Conservation (phyloP, 1,284 basidiomycete species). For the Rhodofomes roseus region DNA sequence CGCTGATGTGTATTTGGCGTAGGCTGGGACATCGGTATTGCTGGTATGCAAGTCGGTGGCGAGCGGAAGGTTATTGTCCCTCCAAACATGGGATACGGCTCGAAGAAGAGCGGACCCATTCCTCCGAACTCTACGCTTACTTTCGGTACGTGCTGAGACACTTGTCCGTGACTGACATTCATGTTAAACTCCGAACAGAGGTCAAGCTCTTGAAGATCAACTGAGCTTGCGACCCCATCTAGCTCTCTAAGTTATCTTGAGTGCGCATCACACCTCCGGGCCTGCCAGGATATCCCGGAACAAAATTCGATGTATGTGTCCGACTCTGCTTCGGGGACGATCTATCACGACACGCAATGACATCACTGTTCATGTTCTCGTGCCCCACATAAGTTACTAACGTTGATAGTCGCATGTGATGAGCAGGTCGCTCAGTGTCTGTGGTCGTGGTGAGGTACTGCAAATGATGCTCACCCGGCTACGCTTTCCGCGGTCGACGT, state of each 20-base stretch:
- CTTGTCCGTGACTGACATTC: neutral
- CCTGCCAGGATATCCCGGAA: too few relatives aligned
- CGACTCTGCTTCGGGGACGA: too few relatives aligned
- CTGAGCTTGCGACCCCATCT: constrained; percentile 36
- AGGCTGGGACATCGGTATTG: constrained; percentile 90
- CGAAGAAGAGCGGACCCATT: constrained; percentile 46
- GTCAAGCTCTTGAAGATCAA: constrained; percentile 71
- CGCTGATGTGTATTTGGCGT: neutral
- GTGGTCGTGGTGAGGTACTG: too few relatives aligned
- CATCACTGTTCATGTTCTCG: too few relatives aligned
- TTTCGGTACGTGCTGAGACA: constrained; percentile 53
- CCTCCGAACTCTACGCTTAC: constrained; percentile 67
- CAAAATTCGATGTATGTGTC: too few relatives aligned
- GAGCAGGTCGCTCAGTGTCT: too few relatives aligned
- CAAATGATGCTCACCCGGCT: too few relatives aligned
- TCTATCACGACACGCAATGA: neutral
- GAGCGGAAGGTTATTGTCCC: constrained; percentile 85
- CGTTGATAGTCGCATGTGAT: too few relatives aligned
- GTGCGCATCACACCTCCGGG: too few relatives aligned
- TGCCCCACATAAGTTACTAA: too few relatives aligned
- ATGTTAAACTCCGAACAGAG: constrained; percentile 39
- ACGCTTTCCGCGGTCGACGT: neutral
- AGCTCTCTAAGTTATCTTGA: too few relatives aligned
- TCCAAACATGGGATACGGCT: constrained; percentile 67
- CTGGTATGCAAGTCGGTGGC: constrained; percentile 89